Evolutionary conservation across 345 rosid species (phyloP), one percentile per base, ranked within the genome.

Genomic region (Hypericum androsaemum): DNA sequence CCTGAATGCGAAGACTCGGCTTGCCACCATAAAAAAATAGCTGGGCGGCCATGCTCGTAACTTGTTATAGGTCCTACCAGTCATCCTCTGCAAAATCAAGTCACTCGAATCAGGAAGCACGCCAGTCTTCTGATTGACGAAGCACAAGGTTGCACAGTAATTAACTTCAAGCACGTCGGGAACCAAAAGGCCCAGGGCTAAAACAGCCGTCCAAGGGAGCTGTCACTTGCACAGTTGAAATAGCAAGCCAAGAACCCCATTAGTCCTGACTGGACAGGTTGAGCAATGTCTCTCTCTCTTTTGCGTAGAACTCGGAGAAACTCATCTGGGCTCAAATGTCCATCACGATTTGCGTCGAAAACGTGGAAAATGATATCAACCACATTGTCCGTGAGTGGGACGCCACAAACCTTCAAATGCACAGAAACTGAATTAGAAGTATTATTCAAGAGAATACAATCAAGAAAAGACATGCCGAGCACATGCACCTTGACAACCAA

Each of bases 311-410:
- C 88, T 57, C 80, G 63, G 13, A 85, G 44, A 73, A 88, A 80
- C 80, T 92, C 98, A 4, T 78, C 78, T 11, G 68, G 59, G 50
- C 94, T 83, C 65, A 88, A 60, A 54, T 62, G 71, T 57, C 95
- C 89, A 63, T 92, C 98, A 14, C 43, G 50, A 17, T 92, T 81
- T 10, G 73, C 48, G 65, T 92, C 97, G 28, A 92, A 88, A 63
- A 92, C 75, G 17, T 80, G 79, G 73, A 85, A 92, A 39, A 87
- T 74, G 56, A 92, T 77, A 52, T 77, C 87, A 32, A 83, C 67
- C 40, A 88, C 83, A 40, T 76, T 81, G 44, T 81, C 83, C 2
- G 86, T 66, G 51, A 92, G 70, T 3, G 77, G 35, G 49, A 92
- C 6, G 6, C 78, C 85, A 39, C 94, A 92, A 13, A 92, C 97